phyloP scores from a whole-genome alignment of 2,329 filamentous ascomycete genomes.

The Cordyceps farinosa region DNA sequence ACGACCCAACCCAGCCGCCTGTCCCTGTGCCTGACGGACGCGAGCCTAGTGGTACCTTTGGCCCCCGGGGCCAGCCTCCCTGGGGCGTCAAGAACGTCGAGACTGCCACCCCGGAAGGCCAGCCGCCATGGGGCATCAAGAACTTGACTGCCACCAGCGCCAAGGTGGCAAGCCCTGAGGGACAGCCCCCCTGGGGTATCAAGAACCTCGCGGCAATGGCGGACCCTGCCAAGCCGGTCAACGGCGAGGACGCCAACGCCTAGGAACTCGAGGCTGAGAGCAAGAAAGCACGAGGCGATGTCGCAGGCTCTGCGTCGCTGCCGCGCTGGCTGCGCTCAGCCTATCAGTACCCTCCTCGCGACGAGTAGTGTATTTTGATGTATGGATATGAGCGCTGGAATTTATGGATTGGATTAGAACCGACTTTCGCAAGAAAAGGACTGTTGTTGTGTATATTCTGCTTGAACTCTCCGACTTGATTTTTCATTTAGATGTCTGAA shows the following conservation, averaged over 20 bases:
- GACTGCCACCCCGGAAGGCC: background rate
- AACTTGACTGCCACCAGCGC: background rate
- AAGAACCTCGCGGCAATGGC: background rate
- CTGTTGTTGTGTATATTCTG: background rate
- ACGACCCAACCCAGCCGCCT: background rate
- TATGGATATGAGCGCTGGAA: background rate
- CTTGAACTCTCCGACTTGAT: background rate
- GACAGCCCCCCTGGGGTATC: constrained; percentile 4
- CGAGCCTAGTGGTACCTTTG: background rate
- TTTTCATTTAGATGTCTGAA: background rate
- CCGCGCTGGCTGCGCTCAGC: constrained; percentile 16
- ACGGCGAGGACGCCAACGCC: background rate
- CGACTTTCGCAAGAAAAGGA: constrained; percentile 7
- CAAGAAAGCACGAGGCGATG: background rate
- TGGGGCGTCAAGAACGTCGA: background rate
- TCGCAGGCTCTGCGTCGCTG: constrained; percentile 1
- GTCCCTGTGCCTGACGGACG: background rate
- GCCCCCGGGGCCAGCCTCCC: background rate
- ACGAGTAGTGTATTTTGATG: background rate
- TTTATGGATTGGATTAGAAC: background rate
- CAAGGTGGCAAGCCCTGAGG: background rate
- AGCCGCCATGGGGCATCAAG: background rate
- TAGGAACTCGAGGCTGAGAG: constrained; percentile 13
- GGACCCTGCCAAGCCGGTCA: background rate
- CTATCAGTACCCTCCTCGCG: background rate